Evolutionary conservation across 2,329 filamentous ascomycete genomes (phyloP).

Genomic region (Westerdykella aurantiaca): DNA sequence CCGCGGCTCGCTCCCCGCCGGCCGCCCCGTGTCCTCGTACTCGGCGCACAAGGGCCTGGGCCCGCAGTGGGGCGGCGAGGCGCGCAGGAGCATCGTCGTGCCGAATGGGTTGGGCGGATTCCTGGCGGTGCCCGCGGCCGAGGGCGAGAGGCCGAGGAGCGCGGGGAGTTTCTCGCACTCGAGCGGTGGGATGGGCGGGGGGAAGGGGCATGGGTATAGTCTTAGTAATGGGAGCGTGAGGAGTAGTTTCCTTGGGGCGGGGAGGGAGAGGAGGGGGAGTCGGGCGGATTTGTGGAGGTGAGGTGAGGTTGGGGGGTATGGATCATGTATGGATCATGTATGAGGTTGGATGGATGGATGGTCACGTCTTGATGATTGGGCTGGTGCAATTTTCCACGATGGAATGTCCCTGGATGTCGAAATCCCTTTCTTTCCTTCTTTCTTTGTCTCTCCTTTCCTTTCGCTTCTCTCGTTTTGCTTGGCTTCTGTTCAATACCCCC

Average conservation of each 20-base stretch:
- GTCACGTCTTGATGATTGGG: not conserved
- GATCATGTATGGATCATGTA: not conserved
- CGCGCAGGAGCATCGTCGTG: conserved; percentile 57
- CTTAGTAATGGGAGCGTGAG: conserved; percentile 17
- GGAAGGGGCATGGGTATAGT: conserved; percentile 22
- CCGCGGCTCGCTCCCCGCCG: conserved; percentile 37
- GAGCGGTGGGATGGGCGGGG: conserved; percentile 12
- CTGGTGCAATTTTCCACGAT: no score
- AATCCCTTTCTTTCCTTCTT: not conserved
- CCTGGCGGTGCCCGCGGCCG: conserved; percentile 52
- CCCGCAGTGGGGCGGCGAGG: conserved; percentile 55
- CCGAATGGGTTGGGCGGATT: conserved; percentile 63
- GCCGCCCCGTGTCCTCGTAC: conserved; percentile 43
- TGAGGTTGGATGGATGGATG: not conserved
- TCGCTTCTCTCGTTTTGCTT: not conserved
- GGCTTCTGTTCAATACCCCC: conserved; percentile 7
- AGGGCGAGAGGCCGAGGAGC: conserved; percentile 31
- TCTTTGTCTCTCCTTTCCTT: conserved; percentile 1
- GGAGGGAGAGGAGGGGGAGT: conserved; percentile 29
- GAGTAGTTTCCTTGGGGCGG: conserved; percentile 30
- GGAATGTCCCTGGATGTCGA: no score
- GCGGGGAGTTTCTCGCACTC: conserved; percentile 24
- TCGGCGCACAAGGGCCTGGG: conserved; percentile 44
- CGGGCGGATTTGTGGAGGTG: conserved; percentile 34
- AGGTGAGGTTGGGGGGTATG: conserved; percentile 1